Percentiles rank a stretch among this genome's conserved stretches.
Conservation (phyloP, 164 flowering plant genomes). For the Annona squamosa region DNA sequence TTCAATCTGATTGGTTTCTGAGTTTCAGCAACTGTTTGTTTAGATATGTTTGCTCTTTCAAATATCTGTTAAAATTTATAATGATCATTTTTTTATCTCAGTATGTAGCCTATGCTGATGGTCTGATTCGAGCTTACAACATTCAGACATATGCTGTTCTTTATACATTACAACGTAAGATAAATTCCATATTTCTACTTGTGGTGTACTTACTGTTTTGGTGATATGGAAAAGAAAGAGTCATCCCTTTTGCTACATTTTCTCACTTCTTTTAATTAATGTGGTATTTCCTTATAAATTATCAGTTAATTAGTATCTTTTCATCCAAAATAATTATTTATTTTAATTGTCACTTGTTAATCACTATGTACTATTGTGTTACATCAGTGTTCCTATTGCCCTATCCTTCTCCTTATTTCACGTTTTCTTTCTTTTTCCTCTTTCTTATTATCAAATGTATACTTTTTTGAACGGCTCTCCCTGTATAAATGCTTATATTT, state of each 20-base stretch:
- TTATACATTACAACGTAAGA: slow-evolving; percentile 93
- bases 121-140: slow-evolving; percentile 92
- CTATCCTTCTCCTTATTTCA: too few species aligned
- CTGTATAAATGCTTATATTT: not conserved
- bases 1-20: not conserved
- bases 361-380: too few species aligned
- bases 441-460: too few species aligned
- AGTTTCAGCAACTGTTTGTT: not conserved
- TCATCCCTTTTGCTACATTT: not conserved
- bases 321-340: too few species aligned
- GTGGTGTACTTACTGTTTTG: not conserved
- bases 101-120: slow-evolving; percentile 99
- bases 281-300: too few species aligned
- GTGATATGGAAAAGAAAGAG: not conserved
- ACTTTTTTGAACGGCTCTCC: not conserved
- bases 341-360: too few species aligned
- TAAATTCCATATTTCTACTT: not conserved
- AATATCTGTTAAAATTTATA: slow-evolving; percentile 1
- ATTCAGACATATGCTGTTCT: slow-evolving; percentile 90
- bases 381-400: too few species aligned
- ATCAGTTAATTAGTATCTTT: too few species aligned
- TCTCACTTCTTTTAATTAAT: not conserved
- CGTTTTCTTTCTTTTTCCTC: too few species aligned
- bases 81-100: slow-evolving; percentile 21
- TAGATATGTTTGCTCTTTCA: not conserved